phyloP scores from a whole-genome alignment of 1,284 basidiomycete genomes.

The Coniferiporia sulphurascens region DNA sequence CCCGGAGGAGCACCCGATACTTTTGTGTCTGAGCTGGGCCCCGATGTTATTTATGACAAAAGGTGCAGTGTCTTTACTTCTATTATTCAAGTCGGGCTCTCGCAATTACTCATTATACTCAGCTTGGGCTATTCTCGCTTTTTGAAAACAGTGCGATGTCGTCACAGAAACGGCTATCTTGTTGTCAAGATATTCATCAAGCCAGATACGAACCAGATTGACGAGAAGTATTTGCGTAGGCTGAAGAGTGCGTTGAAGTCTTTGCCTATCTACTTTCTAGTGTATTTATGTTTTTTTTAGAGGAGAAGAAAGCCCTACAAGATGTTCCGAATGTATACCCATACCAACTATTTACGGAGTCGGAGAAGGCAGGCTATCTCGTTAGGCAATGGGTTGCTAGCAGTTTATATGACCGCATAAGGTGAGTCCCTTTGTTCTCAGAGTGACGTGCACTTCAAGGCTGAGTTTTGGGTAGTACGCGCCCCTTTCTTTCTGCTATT shows the following conservation, averaged over 20 bases:
- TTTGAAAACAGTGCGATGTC: constrained; percentile 84
- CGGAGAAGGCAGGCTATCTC: constrained; percentile 94
- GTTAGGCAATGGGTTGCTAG: constrained; percentile 94
- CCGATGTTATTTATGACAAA: constrained; percentile 86
- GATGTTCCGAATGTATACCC: constrained; percentile 88
- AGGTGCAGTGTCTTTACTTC: constrained; percentile 46
- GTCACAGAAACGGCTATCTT: constrained; percentile 66
- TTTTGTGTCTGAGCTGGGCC: constrained; percentile 82
- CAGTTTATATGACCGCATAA: constrained; percentile 96
- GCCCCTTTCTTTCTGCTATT: constrained; percentile 85
- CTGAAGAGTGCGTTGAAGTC: constrained; percentile 47
- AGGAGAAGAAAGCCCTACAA: constrained; percentile 78
- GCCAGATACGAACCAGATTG: constrained; percentile 65
- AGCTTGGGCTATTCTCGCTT: constrained; percentile 92
- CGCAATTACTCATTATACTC: constrained; percentile 3
- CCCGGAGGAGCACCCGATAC: constrained; percentile 80
- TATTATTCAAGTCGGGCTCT: background rate
- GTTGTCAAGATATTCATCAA: constrained; percentile 83
- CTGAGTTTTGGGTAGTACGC: constrained; percentile 58
- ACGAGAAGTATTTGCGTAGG: constrained; percentile 62
- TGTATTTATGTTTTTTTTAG: constrained; percentile 33
- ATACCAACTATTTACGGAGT: constrained; percentile 90
- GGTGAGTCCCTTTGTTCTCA: constrained; percentile 48
- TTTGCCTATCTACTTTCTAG: background rate
- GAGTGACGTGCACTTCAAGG: background rate